A percentile compares a stretch with the other conserved stretches of the same genome.
Conservation (phyloP, 2,329 filamentous ascomycete genomes). For the Metarhizium rileyi region DNA sequence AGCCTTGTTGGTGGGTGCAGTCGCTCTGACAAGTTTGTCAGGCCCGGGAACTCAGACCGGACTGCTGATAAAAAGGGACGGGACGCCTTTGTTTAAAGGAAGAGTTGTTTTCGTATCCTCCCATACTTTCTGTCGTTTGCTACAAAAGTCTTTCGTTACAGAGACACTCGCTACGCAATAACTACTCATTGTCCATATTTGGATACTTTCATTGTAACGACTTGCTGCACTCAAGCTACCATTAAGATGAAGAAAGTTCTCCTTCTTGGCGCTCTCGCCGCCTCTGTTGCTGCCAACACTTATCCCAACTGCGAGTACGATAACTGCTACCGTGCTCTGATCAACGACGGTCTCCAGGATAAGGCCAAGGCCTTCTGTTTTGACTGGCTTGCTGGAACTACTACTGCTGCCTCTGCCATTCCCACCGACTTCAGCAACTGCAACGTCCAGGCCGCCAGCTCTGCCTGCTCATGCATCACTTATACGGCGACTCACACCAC, state of each 20-base stretch:
- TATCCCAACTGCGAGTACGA: constrained; percentile 21
- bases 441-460: constrained; percentile 14
- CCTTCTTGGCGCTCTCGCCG: constrained; percentile 23
- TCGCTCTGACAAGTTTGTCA: neutral
- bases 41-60: neutral
- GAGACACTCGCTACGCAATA: constrained; percentile 1
- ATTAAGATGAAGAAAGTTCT: constrained; percentile 24
- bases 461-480: constrained; percentile 28
- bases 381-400: constrained; percentile 20
- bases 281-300: constrained; percentile 17
- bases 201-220: constrained; percentile 15
- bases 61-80: constrained; percentile 2
- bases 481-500: constrained; percentile 22
- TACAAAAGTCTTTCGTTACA: constrained; percentile 5
- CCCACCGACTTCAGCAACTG: constrained; percentile 24
- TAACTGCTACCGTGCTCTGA: constrained; percentile 27
- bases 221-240: neutral
- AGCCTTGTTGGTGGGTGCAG: neutral
- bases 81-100: neutral
- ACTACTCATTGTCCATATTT: neutral
- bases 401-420: constrained; percentile 17
- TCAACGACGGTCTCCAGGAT: constrained; percentile 21
- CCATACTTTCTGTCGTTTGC: constrained; percentile 1
- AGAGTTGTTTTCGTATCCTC: neutral
- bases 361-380: constrained; percentile 22